These are phyloP conservation scores for Neolentinus lepideus DNA, from an alignment of 1,284 basidiomycete genomes.

Conservation along the genomic window DNA sequence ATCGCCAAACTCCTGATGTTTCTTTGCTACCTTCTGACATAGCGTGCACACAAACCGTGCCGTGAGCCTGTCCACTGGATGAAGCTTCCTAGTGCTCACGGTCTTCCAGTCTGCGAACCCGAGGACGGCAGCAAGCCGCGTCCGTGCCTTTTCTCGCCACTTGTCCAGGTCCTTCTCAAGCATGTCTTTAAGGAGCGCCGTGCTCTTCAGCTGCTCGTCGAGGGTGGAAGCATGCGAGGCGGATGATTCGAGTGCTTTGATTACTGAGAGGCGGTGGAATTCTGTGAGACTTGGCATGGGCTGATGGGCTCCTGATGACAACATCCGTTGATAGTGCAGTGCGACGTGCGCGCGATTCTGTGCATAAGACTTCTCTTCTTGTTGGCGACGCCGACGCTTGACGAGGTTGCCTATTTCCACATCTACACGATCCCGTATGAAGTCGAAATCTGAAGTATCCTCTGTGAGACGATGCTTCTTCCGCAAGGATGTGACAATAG, in stretches of 20 bases:
- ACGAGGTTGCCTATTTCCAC: constrained; percentile 22
- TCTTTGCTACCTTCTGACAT: constrained; percentile 32
- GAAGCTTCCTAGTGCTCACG: constrained; percentile 35
- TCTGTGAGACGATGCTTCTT: too few relatives aligned
- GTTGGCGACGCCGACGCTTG: constrained; percentile 18
- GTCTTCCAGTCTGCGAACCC: constrained; percentile 44
- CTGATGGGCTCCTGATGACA: constrained; percentile 8
- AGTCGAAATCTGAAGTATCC: constrained; percentile 19
- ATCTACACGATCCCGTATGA: constrained; percentile 7
- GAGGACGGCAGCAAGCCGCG: constrained; percentile 34
- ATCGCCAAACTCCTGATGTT: constrained; percentile 30
- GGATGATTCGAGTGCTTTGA: constrained; percentile 21
- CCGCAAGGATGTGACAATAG: not conserved
- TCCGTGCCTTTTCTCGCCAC: constrained; percentile 40
- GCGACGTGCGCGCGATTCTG: constrained; percentile 19
- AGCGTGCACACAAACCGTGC: constrained; percentile 50
- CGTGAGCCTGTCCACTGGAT: constrained; percentile 49
- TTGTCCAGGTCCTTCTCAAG: constrained; percentile 35
- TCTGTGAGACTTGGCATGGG: constrained; percentile 32
- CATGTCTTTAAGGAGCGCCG: constrained; percentile 27
- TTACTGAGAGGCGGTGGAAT: constrained; percentile 36
- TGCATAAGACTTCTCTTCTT: constrained; percentile 17
- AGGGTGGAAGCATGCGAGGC: constrained; percentile 15
- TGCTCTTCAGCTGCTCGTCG: not conserved
- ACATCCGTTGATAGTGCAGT: constrained; percentile 28